Conservation (phyloP, 306 rosid species). For the Hippophae gyantsensis region DNA sequence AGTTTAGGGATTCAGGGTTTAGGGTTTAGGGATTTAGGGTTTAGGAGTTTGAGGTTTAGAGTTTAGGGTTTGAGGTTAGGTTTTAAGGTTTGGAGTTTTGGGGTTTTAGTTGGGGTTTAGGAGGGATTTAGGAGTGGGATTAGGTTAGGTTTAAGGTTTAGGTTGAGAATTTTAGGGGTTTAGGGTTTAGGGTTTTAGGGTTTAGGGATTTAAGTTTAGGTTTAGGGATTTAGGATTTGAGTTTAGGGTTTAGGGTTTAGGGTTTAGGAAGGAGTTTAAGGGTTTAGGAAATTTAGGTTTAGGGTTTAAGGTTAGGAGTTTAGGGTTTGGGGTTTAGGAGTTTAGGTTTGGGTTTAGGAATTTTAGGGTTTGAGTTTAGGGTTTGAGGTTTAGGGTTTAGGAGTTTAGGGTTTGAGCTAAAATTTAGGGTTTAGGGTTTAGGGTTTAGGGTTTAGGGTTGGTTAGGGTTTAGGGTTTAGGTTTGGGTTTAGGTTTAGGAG, state of each 20-base stretch:
- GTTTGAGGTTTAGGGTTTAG: conserved; percentile 17
- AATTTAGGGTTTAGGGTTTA: conserved; percentile 21
- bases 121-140: too few relatives aligned
- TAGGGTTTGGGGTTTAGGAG: conserved; percentile 13
- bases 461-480: too few relatives aligned
- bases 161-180: conserved; percentile 4
- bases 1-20: conserved; percentile 9
- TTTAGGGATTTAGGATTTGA: conserved; percentile 8
- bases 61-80: neutral
- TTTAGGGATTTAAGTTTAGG: too few relatives aligned
- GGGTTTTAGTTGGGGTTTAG: neutral
- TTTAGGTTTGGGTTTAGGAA: conserved; percentile 2
- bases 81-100: conserved; percentile 5
- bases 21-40: conserved; percentile 16
- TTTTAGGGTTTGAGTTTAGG: conserved; percentile 11
- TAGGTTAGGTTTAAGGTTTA: conserved; percentile 15
- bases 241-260: conserved; percentile 16
- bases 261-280: conserved; percentile 6
- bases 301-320: conserved; percentile 10
- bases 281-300: conserved; percentile 9
- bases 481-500: too few relatives aligned
- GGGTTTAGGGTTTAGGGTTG: conserved; percentile 19
- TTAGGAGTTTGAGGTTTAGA: conserved; percentile 8
- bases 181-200: conserved; percentile 5
- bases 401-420: conserved; percentile 16